Percentiles rank a stretch among this genome's conserved stretches.
phyloP scores from a whole-genome alignment of 768 basidiomycete genomes.

The Auricularia auricula-judae region DNA sequence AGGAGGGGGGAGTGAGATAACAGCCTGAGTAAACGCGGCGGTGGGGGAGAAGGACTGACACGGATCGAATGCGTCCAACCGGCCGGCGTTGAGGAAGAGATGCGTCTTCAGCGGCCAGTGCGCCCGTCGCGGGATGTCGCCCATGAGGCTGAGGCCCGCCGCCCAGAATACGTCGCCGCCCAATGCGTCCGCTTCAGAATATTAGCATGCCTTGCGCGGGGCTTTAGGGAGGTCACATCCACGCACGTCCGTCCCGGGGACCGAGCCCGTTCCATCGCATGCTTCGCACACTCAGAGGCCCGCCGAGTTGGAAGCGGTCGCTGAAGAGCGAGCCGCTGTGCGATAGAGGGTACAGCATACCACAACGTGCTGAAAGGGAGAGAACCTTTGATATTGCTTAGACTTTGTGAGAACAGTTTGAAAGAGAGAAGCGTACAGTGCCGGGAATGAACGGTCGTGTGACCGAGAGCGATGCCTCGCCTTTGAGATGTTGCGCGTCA shows the following conservation, averaged over 20 bases:
- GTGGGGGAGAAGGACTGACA: conserved; percentile 27
- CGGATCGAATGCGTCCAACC: conserved; percentile 49
- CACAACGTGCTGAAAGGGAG: conserved; percentile 62
- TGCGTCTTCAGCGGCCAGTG: conserved; percentile 85
- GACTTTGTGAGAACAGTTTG: neutral
- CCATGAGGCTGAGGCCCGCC: conserved; percentile 61
- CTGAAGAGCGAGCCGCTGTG: conserved; percentile 43
- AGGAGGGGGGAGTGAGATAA: conserved; percentile 17
- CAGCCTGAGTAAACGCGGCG: conserved; percentile 2
- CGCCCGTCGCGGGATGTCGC: conserved; percentile 56
- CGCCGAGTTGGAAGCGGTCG: conserved; percentile 90
- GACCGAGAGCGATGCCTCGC: conserved; percentile 52
- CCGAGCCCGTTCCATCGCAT: conserved; percentile 73
- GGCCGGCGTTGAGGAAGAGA: conserved; percentile 70
- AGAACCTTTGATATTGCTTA: conserved; percentile 37
- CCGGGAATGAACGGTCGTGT: conserved; percentile 49
- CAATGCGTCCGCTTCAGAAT: conserved; percentile 56
- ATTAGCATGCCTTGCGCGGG: neutral
- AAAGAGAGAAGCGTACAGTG: conserved; percentile 33
- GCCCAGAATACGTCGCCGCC: conserved; percentile 82
- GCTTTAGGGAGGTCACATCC: neutral
- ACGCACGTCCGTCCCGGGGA: conserved; percentile 59
- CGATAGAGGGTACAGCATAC: conserved; percentile 56
- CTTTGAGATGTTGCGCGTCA: conserved; percentile 66
- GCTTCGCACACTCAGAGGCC: conserved; percentile 72